Conservation (phyloP, 1,284 basidiomycete genomes). For the Boletus smithii region DNA sequence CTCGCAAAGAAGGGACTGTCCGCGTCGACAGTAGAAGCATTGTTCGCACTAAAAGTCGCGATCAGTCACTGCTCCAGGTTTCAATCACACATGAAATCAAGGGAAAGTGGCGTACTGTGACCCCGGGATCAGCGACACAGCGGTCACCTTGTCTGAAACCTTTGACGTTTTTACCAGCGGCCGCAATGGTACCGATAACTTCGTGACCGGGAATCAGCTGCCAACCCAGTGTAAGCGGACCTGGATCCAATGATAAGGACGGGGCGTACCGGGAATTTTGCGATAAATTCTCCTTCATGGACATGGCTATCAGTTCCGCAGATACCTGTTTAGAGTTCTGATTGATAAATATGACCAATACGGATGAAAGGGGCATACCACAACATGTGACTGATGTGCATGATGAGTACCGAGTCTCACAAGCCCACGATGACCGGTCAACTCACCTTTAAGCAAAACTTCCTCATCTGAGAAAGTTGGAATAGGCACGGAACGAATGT, state of each 20-base stretch:
- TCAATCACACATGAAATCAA: neutral
- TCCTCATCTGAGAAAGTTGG: constrained; percentile 52
- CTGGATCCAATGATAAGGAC: neutral
- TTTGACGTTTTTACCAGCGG: constrained; percentile 65
- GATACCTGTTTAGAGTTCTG: constrained; percentile 41
- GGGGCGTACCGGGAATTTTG: constrained; percentile 59
- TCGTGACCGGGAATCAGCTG: constrained; percentile 83
- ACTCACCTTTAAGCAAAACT: constrained; percentile 52
- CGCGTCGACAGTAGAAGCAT: constrained; percentile 81
- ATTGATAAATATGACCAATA: neutral
- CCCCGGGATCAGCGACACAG: constrained; percentile 66
- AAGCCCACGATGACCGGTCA: neutral
- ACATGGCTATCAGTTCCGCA: constrained; percentile 76
- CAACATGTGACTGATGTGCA: constrained; percentile 40
- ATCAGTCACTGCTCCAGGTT: neutral
- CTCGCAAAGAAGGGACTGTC: constrained; percentile 69
- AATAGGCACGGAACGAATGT: constrained; percentile 51
- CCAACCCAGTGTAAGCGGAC: neutral
- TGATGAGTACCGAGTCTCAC: neutral
- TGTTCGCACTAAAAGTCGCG: constrained; percentile 55
- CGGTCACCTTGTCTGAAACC: constrained; percentile 70
- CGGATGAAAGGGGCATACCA: constrained; percentile 32
- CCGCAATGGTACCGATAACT: constrained; percentile 63
- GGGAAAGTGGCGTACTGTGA: constrained; percentile 42
- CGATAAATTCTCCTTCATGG: constrained; percentile 73